Base-by-base conservation (phyloP, 805 yeast species). In the Grigorovia transvaalensis region DNA sequence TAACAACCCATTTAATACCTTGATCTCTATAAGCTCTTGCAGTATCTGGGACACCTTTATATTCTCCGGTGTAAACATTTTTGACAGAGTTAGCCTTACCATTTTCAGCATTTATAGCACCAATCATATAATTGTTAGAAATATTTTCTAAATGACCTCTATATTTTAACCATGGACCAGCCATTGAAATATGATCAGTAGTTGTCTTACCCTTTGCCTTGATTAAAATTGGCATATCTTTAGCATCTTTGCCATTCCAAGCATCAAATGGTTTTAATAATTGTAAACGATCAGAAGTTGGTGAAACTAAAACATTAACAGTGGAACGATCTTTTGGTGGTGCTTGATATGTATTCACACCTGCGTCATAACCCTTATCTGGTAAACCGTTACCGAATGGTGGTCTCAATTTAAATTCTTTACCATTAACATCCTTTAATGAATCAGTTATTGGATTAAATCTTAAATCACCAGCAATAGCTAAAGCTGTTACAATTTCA, bases 151-250 rank as follows among this genome's bases (percentile, higher is more conserved):
- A 81, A 79, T 91, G 99, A 76, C 99, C 99, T 81, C 97, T 88
- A 91, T 91, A 91, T 79, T 91, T 91, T 81, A 91, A 86, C 99
- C 99, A 91, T 70, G 98, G 97, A 77, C 99, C 99, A 70, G 99
- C 99, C 95, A 88, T 90, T 67, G 98, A 91, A 68, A 91, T 91
- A 78, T 91, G 99, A 78, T 91, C 99, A 64, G 99, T 91, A 66
- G 99, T 91, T 72, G 97, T 90, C 82, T 91, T 91, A 77, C 97
- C 98, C 57, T 84, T 77, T 62, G 96, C 87, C 79, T 93, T 91
- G 75, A 91, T 88, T 76, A 91, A 83, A 65, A 91, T 91, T 74
- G 96, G 97, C 79, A 91, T 76, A 69, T 78, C 78, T 60, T 72
- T 70, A 65, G 95, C 88, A 70, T 91, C 98, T 79, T 88, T 85